Base-by-base conservation (phyloP, 306 rosid genomes). In the Canavalia gladiata region DNA sequence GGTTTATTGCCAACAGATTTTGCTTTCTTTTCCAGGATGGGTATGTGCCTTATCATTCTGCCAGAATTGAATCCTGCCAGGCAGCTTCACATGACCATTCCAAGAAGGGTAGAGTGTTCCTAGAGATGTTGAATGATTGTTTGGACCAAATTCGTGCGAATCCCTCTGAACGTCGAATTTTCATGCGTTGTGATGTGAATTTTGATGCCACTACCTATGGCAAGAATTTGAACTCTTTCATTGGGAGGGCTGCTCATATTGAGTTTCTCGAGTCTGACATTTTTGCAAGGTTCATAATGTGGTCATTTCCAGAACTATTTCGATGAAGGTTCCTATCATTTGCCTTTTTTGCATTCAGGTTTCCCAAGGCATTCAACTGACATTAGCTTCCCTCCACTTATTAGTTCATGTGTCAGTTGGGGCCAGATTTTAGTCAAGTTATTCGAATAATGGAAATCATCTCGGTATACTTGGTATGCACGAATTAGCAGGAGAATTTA, bases 11-110 rank as follows among this genome's bases (percentile, higher is more conserved):
- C 74, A 34, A 85, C 46, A 80, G 46, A 75, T 64, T 78, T 62
- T 55, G 33, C 6, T 54, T 34, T 80, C 25, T 18, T 76, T 72
- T 31, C 50, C 89, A 95, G 97, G 99, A 95, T 74, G 97, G 99
- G 63, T 93, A 95, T 85, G 97, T 93, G 18, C 99, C 99, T 7
- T 93, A 95, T 64, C 99, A 95, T 83, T 95, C 99, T 12, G 97
- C 99, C 34, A 88, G 99, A 85, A 93, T 95, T 63, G 94, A 95
- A 73, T 84, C 88, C 76, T 95, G 99, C 84, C 94, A 77, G 34
- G 94, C 97, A 68, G 97, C 97, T 74, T 84, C 97, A 70, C 78
- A 68, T 57, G 99, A 95, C 86, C 74, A 71, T 68, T 92, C 97
- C 33, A 92, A 82, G 79, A 91, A 87, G 82, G 89, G 94, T 10